A percentile compares a stretch with the other conserved stretches of the same genome.
These are phyloP conservation scores for Phytophthora fragariaefolia DNA, from an alignment of 352 stramenopile species.

Conservation along the genomic window DNA sequence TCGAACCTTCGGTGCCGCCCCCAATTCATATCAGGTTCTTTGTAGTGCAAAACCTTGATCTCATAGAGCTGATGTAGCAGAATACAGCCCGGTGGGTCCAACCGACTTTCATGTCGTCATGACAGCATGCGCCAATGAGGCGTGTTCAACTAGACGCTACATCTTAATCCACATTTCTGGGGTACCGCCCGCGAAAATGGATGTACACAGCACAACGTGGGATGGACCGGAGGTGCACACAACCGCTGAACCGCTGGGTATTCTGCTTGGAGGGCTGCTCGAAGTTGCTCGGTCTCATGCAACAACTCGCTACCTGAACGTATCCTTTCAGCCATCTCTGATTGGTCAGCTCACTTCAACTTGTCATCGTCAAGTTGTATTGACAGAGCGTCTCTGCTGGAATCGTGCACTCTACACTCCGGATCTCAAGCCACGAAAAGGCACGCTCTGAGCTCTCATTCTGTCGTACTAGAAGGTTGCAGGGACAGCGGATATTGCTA, in stretches of 20 bases:
- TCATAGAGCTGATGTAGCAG: slow-evolving; percentile 19
- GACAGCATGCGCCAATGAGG: slow-evolving; percentile 11
- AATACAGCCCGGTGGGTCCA: slow-evolving; percentile 21
- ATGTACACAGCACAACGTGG: background rate
- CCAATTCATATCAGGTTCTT: slow-evolving; percentile 18
- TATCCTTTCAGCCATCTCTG: slow-evolving; percentile 11
- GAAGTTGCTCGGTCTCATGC: background rate
- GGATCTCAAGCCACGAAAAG: no score
- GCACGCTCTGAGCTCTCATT: no score
- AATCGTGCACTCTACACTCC: no score
- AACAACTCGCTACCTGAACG: slow-evolving; percentile 7
- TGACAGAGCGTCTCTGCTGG: no score
- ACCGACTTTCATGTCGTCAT: background rate
- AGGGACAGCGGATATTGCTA: background rate
- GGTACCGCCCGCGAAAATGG: background rate
- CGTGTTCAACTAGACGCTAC: slow-evolving; percentile 22
- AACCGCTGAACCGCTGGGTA: slow-evolving; percentile 15
- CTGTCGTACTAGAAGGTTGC: no score
- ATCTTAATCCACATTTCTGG: slow-evolving; percentile 5
- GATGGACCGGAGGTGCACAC: background rate
- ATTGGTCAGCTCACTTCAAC: slow-evolving; percentile 39
- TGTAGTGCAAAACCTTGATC: background rate
- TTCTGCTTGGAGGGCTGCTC: slow-evolving; percentile 8
- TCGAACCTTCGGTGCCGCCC: background rate
- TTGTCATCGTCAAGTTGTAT: slow-evolving; percentile 16